These are phyloP conservation scores for Mallotus japonicus DNA, from an alignment of 441 rosid species.

Conservation along the genomic window DNA sequence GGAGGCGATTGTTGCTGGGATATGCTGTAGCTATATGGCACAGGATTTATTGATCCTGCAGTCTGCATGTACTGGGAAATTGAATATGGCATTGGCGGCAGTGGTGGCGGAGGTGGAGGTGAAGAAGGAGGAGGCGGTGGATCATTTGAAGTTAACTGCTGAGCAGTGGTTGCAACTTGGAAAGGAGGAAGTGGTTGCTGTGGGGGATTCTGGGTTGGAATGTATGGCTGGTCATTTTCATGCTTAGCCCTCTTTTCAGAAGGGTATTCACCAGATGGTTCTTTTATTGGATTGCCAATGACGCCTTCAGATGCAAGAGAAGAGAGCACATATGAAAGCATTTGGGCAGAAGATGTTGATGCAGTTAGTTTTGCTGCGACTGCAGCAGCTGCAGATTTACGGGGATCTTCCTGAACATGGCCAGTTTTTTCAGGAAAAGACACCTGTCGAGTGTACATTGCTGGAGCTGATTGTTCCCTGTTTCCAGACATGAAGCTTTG, in stretches of 20 bases:
- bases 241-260: slow-evolving; percentile 76
- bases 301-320: slow-evolving; percentile 89
- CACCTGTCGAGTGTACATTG: slow-evolving; percentile 56
- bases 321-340: slow-evolving; percentile 90
- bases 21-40: slow-evolving; percentile 50
- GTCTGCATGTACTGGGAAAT: slow-evolving; percentile 49
- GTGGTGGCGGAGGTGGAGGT: slow-evolving; percentile 53
- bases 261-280: slow-evolving; percentile 44
- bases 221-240: slow-evolving; percentile 55
- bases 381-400: slow-evolving; percentile 88
- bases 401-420: slow-evolving; percentile 50
- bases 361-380: slow-evolving; percentile 91
- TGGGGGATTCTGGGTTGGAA: slow-evolving; percentile 38
- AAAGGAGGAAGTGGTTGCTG: slow-evolving; percentile 33
- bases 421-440: slow-evolving; percentile 42
- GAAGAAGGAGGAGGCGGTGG: slow-evolving; percentile 57
- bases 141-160: slow-evolving; percentile 29
- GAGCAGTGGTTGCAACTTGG: slow-evolving; percentile 35
- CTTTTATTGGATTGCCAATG: slow-evolving; percentile 47
- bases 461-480: slow-evolving; percentile 71
- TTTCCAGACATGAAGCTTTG: slow-evolving; percentile 46
- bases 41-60: slow-evolving; percentile 43
- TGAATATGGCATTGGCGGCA: slow-evolving; percentile 55
- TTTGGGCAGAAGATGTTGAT: slow-evolving; percentile 80
- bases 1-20: slow-evolving; percentile 48